Evolutionary conservation across 2,329 filamentous ascomycete species (phyloP).

Genomic region (Penicillium fuscoglaucum): DNA sequence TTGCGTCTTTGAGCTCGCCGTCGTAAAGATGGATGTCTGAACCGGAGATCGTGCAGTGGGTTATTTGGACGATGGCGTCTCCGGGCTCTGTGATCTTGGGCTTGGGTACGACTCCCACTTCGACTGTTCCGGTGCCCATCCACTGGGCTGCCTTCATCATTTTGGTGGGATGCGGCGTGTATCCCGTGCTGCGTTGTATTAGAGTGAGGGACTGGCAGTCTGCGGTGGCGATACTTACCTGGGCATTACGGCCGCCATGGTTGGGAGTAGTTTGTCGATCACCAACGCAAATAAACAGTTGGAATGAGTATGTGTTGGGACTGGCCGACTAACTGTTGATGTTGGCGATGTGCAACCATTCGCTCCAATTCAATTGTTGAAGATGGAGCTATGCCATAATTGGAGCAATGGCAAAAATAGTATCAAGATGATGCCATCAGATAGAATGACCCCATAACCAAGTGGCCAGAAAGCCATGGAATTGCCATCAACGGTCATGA

Average conservation of each 20-base stretch:
- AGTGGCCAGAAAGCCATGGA: neutral
- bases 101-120: conserved; percentile 37
- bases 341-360: neutral
- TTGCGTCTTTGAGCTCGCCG: conserved; percentile 31
- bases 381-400: neutral
- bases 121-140: conserved; percentile 31
- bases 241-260: conserved; percentile 19
- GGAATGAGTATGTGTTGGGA: neutral
- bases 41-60: conserved; percentile 37
- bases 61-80: conserved; percentile 38
- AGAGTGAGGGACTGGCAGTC: neutral
- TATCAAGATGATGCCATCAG: neutral
- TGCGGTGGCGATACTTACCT: neutral
- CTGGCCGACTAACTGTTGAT: neutral
- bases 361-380: neutral
- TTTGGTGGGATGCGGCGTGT: conserved; percentile 30
- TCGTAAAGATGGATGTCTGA: conserved; percentile 37
- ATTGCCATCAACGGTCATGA: neutral
- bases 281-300: neutral
- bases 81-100: conserved; percentile 34
- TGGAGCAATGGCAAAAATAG: conserved; percentile 2
- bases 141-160: conserved; percentile 35
- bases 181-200: conserved; percentile 18
- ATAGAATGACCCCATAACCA: neutral
- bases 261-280: neutral